Evolutionary conservation across 1,139 yeast genomes (phyloP).

Genomic region (Yamadazyma spencermartinsiae): DNA sequence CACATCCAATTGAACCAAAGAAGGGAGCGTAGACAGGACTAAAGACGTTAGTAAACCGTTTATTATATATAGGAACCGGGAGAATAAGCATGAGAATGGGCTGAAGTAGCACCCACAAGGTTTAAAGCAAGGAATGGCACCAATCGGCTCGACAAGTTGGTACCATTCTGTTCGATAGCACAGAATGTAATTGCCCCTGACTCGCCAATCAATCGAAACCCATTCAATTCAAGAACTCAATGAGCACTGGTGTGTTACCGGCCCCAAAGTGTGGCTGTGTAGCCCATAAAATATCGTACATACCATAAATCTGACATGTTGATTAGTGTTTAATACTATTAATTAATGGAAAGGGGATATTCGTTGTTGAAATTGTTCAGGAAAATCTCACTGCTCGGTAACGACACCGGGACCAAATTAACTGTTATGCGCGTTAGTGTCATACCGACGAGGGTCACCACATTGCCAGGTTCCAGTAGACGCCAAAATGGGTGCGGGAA

Average conservation of each 20-base stretch:
- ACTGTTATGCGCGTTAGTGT: slow-evolving; percentile 7
- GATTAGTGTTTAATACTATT: slow-evolving; percentile 1
- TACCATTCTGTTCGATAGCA: neutral
- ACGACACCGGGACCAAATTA: slow-evolving; percentile 7
- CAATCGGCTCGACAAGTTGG: too few relatives aligned
- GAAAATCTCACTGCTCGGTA: slow-evolving; percentile 3
- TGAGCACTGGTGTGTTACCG: too few relatives aligned
- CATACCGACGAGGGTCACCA: slow-evolving; percentile 5
- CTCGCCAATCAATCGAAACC: neutral
- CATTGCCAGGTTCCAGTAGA: too few relatives aligned
- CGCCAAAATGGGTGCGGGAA: neutral
- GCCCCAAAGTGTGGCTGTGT: neutral
- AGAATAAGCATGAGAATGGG: neutral
- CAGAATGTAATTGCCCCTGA: neutral
- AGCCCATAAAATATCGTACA: slow-evolving; percentile 21
- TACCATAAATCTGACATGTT: slow-evolving; percentile 60
- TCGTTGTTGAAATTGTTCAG: slow-evolving; percentile 1
- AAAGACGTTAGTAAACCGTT: slow-evolving; percentile 19
- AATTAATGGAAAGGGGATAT: slow-evolving; percentile 1
- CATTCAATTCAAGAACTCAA: too few relatives aligned
- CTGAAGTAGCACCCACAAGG: too few relatives aligned
- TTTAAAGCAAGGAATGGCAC: neutral
- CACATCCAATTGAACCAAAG: slow-evolving; percentile 98
- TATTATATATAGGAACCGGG: neutral
- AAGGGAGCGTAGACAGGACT: slow-evolving; percentile 89